Percentiles rank a stretch among this genome's conserved stretches.
Evolutionary conservation across 352 stramenopile genomes (phyloP).

Genomic region (Phytophthora pinifolia): DNA sequence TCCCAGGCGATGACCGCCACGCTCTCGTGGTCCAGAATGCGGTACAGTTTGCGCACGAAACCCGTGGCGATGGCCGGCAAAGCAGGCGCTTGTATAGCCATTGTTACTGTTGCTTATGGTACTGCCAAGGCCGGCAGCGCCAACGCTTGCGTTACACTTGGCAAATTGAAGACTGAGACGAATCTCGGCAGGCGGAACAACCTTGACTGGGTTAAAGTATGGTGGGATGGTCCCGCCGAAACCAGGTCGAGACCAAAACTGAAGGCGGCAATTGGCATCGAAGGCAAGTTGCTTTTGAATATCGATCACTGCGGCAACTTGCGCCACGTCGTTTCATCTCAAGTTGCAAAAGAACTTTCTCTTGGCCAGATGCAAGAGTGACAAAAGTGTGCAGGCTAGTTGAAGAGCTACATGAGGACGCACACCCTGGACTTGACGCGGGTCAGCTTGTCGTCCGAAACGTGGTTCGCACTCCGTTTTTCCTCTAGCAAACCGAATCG

Average conservation of each 20-base stretch:
- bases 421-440: conserved; percentile 26
- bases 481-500: conserved; percentile 12
- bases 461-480: conserved; percentile 5
- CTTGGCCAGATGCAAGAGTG: conserved; percentile 7
- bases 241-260: background rate
- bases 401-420: conserved; percentile 28
- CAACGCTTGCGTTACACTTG: conserved; percentile 2
- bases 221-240: no score
- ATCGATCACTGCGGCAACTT: background rate
- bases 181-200: background rate
- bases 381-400: background rate
- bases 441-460: background rate
- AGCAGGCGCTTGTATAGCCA: conserved; percentile 3
- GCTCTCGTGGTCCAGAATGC: conserved; percentile 65
- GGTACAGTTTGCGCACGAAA: conserved; percentile 80
- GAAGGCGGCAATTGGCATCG: no score
- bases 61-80: conserved; percentile 53
- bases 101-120: background rate
- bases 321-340: conserved; percentile 8
- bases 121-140: background rate
- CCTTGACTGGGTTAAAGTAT: no score
- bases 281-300: background rate
- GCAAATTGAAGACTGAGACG: conserved; percentile 36
- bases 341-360: conserved; percentile 28
- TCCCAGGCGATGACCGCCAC: conserved; percentile 61